Evolutionary conservation across 371 early-diverging fungal species (phyloP).

Genomic region (Mortierella sp.): DNA sequence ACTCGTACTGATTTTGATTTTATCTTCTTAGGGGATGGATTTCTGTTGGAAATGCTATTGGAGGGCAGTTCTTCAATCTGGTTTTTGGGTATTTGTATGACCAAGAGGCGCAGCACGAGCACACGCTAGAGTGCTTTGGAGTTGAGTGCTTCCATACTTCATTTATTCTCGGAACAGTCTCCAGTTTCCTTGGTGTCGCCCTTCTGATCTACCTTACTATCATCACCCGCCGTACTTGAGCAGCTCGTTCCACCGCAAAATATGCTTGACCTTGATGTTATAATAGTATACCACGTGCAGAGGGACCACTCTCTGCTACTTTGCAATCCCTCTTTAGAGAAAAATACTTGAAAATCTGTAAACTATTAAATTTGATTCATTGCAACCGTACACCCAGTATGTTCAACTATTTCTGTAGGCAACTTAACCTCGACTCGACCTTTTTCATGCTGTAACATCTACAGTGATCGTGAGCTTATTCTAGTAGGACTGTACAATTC

Average conservation of each 20-base stretch:
- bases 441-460: no score
- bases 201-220: constrained; percentile 27
- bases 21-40: constrained; percentile 54
- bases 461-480: no score
- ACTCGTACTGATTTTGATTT: not conserved
- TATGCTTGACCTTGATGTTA: not conserved
- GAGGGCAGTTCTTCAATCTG: constrained; percentile 57
- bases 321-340: no score
- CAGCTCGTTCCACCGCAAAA: not conserved
- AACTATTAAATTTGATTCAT: no score
- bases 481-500: no score
- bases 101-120: constrained; percentile 41
- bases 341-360: no score
- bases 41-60: constrained; percentile 56
- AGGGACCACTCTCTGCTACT: not conserved
- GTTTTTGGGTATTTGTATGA: constrained; percentile 59
- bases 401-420: no score
- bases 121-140: constrained; percentile 51
- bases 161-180: constrained; percentile 38
- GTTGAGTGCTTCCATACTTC: constrained; percentile 45
- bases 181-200: constrained; percentile 28
- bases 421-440: no score
- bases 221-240: constrained; percentile 13
- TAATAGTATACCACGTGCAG: not conserved
- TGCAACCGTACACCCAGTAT: no score